phyloP scores from a whole-genome alignment of 441 rosid species.

The Jatropha multifida region DNA sequence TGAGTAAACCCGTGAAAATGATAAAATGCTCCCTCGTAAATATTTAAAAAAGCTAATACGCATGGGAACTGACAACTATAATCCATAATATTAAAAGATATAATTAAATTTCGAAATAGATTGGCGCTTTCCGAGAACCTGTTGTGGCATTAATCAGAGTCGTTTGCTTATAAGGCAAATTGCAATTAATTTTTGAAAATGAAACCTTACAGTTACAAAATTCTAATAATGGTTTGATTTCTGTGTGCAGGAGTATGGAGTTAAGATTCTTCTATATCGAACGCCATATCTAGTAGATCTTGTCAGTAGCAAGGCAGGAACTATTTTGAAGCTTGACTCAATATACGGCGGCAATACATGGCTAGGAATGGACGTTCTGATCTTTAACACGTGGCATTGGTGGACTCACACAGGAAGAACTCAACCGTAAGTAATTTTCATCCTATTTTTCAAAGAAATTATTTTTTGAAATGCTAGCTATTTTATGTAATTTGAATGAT shows the following conservation, averaged over 20 bases:
- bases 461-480: background rate
- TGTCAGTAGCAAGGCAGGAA: slow-evolving; percentile 32
- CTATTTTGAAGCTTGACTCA: slow-evolving; percentile 54
- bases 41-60: no score
- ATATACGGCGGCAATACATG: slow-evolving; percentile 47
- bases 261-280: slow-evolving; percentile 52
- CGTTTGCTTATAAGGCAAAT: slow-evolving; percentile 14
- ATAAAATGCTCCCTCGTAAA: no score
- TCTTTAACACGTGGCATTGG: slow-evolving; percentile 91
- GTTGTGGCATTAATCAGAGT: background rate
- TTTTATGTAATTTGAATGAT: background rate
- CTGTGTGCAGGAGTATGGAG: slow-evolving; percentile 58
- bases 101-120: background rate
- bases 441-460: background rate
- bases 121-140: background rate
- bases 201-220: no score
- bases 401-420: slow-evolving; percentile 72
- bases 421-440: slow-evolving; percentile 46
- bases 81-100: no score
- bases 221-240: background rate
- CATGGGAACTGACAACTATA: no score
- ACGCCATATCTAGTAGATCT: slow-evolving; percentile 75
- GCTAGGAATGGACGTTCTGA: slow-evolving; percentile 51
- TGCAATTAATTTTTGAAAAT: background rate
- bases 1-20: no score